These are phyloP conservation scores for Schizophyllum amplum DNA, from an alignment of 1,284 basidiomycete species.

Conservation along the genomic window DNA sequence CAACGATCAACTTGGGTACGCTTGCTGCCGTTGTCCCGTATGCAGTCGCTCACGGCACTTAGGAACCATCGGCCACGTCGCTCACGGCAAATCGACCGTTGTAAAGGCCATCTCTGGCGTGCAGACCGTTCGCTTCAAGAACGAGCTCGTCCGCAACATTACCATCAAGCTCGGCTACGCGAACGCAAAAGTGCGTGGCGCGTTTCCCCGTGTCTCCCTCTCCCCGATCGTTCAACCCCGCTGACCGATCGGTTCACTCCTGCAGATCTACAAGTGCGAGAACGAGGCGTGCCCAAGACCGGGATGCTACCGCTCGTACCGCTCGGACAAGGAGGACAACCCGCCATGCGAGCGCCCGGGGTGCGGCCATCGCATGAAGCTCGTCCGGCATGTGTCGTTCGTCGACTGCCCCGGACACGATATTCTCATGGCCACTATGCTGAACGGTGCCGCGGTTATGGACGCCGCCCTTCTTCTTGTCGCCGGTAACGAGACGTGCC, in stretches of 20 bases:
- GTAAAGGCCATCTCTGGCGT: constrained; percentile 99
- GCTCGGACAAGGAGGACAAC: constrained; percentile 88
- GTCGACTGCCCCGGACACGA: constrained; percentile 96
- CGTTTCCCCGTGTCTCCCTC: too few relatives aligned
- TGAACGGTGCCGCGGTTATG: constrained; percentile 99
- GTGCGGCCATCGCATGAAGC: constrained; percentile 85
- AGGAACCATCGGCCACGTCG: constrained; percentile 96
- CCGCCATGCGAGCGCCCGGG: constrained; percentile 92
- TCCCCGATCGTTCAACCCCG: neutral
- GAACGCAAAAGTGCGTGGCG: constrained; percentile 80
- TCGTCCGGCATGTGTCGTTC: constrained; percentile 93
- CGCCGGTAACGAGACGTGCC: constrained; percentile 97
- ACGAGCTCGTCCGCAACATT: constrained; percentile 96
- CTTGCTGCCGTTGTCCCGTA: constrained; percentile 2
- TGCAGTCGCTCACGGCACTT: constrained; percentile 12
- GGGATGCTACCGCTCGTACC: constrained; percentile 91
- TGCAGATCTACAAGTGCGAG: constrained; percentile 95
- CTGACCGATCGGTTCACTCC: constrained; percentile 1
- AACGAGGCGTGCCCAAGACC: constrained; percentile 89
- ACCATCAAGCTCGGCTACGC: constrained; percentile 99
- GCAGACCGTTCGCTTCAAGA: constrained; percentile 98
- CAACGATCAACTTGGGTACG: constrained; percentile 79
- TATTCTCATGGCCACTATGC: constrained; percentile 99
- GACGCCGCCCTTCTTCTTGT: constrained; percentile 94
- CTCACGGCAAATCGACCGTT: constrained; percentile 98